phyloP scores from a whole-genome alignment of 2,329 filamentous ascomycete species.

The Penicillium sp. region DNA sequence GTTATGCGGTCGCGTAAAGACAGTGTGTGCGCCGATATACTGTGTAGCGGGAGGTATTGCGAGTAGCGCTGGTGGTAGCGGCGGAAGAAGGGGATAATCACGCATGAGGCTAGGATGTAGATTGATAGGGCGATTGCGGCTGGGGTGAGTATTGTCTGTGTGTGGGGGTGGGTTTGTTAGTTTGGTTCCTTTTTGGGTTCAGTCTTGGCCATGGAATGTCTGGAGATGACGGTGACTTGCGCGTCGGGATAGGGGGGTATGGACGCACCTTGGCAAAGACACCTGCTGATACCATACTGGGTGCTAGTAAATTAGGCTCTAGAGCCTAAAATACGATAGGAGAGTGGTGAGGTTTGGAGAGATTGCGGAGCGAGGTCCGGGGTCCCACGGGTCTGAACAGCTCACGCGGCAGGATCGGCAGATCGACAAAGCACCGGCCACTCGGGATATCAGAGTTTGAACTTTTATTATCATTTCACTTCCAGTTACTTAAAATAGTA shows the following conservation, averaged over 20 bases:
- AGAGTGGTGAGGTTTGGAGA: neutral
- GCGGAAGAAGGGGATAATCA: slow-evolving; percentile 66
- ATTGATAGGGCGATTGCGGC: slow-evolving; percentile 67
- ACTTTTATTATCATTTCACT: neutral
- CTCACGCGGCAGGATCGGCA: slow-evolving; percentile 2
- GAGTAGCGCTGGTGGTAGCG: slow-evolving; percentile 68
- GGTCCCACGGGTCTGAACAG: neutral
- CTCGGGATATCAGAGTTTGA: neutral
- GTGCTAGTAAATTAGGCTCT: neutral
- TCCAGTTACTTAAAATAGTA: neutral
- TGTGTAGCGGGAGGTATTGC: slow-evolving; percentile 69
- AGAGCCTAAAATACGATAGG: neutral
- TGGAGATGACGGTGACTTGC: neutral
- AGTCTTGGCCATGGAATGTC: neutral
- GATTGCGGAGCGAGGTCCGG: slow-evolving; percentile 1
- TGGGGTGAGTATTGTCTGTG: slow-evolving; percentile 67
- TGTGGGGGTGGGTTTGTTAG: slow-evolving; percentile 33
- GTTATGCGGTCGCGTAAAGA: slow-evolving; percentile 50
- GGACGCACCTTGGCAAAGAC: slow-evolving; percentile 31
- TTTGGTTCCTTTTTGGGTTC: slow-evolving; percentile 1
- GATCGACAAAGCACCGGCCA: slow-evolving; percentile 1
- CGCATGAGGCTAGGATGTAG: slow-evolving; percentile 64
- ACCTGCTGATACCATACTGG: slow-evolving; percentile 31
- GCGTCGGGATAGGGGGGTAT: neutral
- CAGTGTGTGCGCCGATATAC: slow-evolving; percentile 52